Evolutionary conservation across 1,139 yeast species (phyloP).

Genomic region (Maudiozyma humilis): DNA sequence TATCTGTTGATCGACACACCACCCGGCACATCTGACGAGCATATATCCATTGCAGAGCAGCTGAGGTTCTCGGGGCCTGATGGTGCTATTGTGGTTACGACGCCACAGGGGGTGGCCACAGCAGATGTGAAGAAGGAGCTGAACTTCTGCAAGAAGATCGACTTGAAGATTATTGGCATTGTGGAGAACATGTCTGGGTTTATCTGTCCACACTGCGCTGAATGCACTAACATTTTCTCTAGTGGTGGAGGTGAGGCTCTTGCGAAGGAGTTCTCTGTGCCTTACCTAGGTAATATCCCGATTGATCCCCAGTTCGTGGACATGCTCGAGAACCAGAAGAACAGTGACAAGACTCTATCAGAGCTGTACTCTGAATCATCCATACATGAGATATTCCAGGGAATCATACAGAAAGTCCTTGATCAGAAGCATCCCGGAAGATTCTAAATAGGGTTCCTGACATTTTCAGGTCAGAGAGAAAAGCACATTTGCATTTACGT

Average conservation of each 20-base stretch:
- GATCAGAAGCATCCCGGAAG: conserved; percentile 11
- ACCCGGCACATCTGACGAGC: conserved; percentile 98
- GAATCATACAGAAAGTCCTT: conserved; percentile 42
- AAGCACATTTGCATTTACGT: not conserved
- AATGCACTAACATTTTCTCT: conserved; percentile 84
- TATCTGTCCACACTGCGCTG: conserved; percentile 89
- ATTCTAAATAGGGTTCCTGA: not conserved
- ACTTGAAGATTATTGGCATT: conserved; percentile 70
- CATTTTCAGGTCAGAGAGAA: not conserved
- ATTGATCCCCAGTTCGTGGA: conserved; percentile 89
- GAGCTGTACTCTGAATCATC: conserved; percentile 36
- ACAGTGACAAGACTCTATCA: conserved; percentile 22
- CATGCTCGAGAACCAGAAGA: conserved; percentile 50
- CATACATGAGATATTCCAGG: conserved; percentile 42
- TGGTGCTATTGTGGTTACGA: conserved; percentile 91
- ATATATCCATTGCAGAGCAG: conserved; percentile 92
- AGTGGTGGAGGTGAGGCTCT: conserved; percentile 84
- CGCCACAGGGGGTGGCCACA: conserved; percentile 90
- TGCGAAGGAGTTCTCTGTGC: conserved; percentile 51
- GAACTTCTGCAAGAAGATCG: conserved; percentile 83
- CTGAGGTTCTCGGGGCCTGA: conserved; percentile 69
- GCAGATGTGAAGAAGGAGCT: conserved; percentile 92
- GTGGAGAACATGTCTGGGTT: conserved; percentile 97
- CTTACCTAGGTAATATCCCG: conserved; percentile 80
- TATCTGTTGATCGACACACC: conserved; percentile 92